Evolutionary conservation across 345 rosid species (phyloP).

Genomic region (Citrus australasica): DNA sequence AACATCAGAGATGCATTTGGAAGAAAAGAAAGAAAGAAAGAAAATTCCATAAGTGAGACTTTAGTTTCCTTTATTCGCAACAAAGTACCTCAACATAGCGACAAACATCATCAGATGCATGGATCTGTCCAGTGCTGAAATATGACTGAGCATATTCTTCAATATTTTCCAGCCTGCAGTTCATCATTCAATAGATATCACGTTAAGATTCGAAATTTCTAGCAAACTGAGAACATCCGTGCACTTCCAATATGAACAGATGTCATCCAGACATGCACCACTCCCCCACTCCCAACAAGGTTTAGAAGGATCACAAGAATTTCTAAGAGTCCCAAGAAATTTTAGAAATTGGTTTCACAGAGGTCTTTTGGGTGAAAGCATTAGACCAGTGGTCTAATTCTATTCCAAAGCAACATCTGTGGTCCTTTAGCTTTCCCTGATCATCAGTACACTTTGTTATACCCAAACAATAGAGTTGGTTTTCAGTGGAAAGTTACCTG

Average conservation of each 20-base stretch:
- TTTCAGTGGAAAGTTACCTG: conserved; percentile 45
- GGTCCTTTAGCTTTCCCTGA: background rate
- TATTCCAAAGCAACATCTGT: background rate
- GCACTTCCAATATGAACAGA: background rate
- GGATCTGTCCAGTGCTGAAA: conserved; percentile 64
- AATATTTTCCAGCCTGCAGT: conserved; percentile 68
- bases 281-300: background rate
- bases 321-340: background rate
- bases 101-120: conserved; percentile 49
- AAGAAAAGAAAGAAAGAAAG: too few relatives aligned
- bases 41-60: background rate
- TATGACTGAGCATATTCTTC: conserved; percentile 80
- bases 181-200: background rate
- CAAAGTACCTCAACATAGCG: conserved; percentile 22
- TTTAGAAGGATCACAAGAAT: background rate
- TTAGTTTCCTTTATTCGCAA: conserved; percentile 1
- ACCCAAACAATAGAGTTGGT: background rate
- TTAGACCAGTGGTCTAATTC: background rate
- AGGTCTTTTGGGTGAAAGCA: background rate
- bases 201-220: background rate
- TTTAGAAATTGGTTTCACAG: background rate
- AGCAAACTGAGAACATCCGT: too few relatives aligned
- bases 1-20: background rate
- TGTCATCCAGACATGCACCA: background rate
- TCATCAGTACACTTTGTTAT: background rate